Conservation (phyloP, 192 early-diverging fungal species). For the Backusella mclennaniae region DNA sequence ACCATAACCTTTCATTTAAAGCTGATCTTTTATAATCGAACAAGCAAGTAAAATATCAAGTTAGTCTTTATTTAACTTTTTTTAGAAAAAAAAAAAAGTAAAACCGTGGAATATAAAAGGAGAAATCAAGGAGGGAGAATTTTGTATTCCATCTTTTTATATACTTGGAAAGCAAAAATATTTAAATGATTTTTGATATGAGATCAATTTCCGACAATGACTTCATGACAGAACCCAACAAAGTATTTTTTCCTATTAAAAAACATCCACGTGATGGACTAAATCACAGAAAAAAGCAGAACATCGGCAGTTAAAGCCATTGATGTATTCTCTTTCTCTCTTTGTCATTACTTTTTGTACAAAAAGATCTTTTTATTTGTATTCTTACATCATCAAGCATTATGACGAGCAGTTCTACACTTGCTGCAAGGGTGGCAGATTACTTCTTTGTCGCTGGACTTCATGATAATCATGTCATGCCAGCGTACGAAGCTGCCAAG, state of each 20-base stretch:
- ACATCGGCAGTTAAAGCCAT: constrained; percentile 5
- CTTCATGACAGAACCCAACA: too few species aligned
- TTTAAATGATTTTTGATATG: too few species aligned
- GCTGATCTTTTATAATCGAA: too few species aligned
- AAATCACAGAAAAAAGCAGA: background rate
- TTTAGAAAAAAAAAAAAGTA: too few species aligned
- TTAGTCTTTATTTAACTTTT: too few species aligned
- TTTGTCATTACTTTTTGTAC: background rate
- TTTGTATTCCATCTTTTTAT: too few species aligned
- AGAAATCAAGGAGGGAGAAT: too few species aligned
- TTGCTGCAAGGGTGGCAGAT: constrained; percentile 25
- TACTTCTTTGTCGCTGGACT: constrained; percentile 37
- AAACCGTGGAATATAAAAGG: too few species aligned
- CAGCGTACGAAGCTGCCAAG: constrained; percentile 20
- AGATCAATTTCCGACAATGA: too few species aligned
- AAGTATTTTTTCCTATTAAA: background rate
- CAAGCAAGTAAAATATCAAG: too few species aligned
- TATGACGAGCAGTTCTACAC: background rate
- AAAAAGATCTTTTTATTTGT: background rate
- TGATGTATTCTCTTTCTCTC: background rate
- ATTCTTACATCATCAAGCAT: background rate
- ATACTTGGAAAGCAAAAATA: too few species aligned
- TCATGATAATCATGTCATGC: constrained; percentile 23
- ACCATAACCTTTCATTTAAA: too few species aligned
- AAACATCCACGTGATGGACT: background rate